These are phyloP conservation scores for Datisca glomerata DNA, from an alignment of 306 rosid genomes.

Conservation along the genomic window DNA sequence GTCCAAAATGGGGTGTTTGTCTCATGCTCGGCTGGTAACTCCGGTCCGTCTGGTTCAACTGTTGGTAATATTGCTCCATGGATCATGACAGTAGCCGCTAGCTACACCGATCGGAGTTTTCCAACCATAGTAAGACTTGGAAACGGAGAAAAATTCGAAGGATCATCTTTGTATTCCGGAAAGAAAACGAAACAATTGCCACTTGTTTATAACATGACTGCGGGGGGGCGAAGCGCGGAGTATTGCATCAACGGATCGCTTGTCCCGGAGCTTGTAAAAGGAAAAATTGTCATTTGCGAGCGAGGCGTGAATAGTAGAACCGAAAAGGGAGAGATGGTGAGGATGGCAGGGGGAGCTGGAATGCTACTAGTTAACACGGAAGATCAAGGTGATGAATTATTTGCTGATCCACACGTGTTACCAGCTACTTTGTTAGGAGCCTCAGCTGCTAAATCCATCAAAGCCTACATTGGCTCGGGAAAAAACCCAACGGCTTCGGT, in stretches of 20 bases:
- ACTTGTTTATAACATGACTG: slow-evolving; percentile 39
- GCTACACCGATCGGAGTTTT: slow-evolving; percentile 55
- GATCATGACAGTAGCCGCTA: slow-evolving; percentile 74
- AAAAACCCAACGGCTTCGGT: slow-evolving; percentile 35
- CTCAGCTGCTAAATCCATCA: slow-evolving; percentile 28
- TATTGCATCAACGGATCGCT: slow-evolving; percentile 34
- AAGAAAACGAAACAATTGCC: slow-evolving; percentile 26
- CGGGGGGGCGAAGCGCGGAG: slow-evolving; percentile 30
- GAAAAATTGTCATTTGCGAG: slow-evolving; percentile 59
- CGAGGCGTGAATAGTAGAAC: slow-evolving; percentile 32
- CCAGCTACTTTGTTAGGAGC: slow-evolving; percentile 60
- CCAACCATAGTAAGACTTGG: slow-evolving; percentile 56
- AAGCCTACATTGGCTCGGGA: slow-evolving; percentile 11
- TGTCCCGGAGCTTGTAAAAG: slow-evolving; percentile 25
- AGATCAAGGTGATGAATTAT: slow-evolving; percentile 46
- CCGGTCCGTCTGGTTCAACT: slow-evolving; percentile 43
- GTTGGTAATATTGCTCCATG: slow-evolving; percentile 56
- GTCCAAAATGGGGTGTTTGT: slow-evolving; percentile 36
- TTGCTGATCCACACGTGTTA: slow-evolving; percentile 49
- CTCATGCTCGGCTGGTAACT: slow-evolving; percentile 68
- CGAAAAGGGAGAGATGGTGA: slow-evolving; percentile 49
- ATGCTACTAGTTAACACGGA: slow-evolving; percentile 41
- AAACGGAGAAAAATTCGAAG: slow-evolving; percentile 33
- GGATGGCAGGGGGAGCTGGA: slow-evolving; percentile 47
- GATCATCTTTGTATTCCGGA: slow-evolving; percentile 44